Percentiles rank a stretch among this genome's conserved stretches.
phyloP scores from a whole-genome alignment of 768 basidiomycete genomes.

The Tulasnella sp. region DNA sequence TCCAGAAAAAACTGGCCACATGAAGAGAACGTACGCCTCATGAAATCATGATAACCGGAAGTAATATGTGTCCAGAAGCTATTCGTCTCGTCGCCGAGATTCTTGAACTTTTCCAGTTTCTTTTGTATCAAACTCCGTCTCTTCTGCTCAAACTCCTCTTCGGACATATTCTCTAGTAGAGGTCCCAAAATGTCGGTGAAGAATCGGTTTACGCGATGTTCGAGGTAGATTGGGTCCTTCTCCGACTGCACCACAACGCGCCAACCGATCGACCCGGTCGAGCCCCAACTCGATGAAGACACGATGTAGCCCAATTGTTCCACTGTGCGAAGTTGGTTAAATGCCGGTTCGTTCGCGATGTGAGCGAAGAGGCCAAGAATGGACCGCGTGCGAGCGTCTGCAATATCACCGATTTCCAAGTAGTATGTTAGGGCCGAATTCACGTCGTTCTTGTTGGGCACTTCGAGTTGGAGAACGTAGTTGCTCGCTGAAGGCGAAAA shows the following conservation, averaged over 20 bases:
- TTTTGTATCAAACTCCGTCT: constrained; percentile 67
- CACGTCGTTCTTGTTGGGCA: constrained; percentile 76
- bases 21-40: constrained; percentile 47
- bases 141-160: constrained; percentile 70
- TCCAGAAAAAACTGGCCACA: not conserved
- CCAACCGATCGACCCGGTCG: constrained; percentile 61
- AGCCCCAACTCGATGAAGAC: constrained; percentile 28
- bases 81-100: constrained; percentile 70
- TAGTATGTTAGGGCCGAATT: constrained; percentile 87
- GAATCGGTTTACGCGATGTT: constrained; percentile 83
- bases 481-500: constrained; percentile 49
- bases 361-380: constrained; percentile 65
- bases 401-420: constrained; percentile 55
- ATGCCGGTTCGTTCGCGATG: constrained; percentile 84
- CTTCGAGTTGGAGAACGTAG: constrained; percentile 51
- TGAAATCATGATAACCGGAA: constrained; percentile 79
- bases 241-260: constrained; percentile 87
- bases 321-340: constrained; percentile 83
- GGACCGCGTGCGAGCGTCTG: constrained; percentile 46
- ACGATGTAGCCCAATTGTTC: constrained; percentile 96
- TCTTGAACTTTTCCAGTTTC: constrained; percentile 83
- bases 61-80: constrained; percentile 64
- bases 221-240: constrained; percentile 67
- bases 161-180: constrained; percentile 58
- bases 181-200: constrained; percentile 57